These are phyloP conservation scores for Clausena lansium DNA, from an alignment of 345 rosid species.

Conservation along the genomic window DNA sequence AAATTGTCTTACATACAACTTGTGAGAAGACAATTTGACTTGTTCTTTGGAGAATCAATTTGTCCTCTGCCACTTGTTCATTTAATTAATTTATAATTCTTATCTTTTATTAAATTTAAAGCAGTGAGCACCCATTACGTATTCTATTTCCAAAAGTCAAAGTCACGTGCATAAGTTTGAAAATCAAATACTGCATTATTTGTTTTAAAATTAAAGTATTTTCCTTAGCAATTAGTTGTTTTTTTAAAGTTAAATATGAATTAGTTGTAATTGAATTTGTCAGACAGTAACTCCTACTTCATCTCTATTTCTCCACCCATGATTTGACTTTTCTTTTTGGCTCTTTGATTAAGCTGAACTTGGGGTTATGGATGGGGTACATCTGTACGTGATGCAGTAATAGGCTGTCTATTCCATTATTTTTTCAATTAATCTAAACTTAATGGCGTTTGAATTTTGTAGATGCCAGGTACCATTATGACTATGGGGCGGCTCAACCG, in stretches of 20 bases:
- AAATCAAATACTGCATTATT: background rate
- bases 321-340: background rate
- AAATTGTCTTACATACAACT: too few relatives aligned
- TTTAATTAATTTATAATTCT: too few relatives aligned
- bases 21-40: too few relatives aligned
- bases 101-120: too few relatives aligned
- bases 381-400: background rate
- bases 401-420: background rate
- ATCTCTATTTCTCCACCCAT: background rate
- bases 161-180: too few relatives aligned
- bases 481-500: conserved; percentile 98
- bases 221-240: background rate
- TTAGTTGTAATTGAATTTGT: background rate
- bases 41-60: too few relatives aligned
- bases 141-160: too few relatives aligned
- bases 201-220: background rate
- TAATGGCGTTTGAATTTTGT: conserved; percentile 18
- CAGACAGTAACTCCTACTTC: background rate
- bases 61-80: too few relatives aligned
- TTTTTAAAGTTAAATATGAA: background rate
- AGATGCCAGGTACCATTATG: conserved; percentile 99
- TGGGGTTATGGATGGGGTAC: background rate
- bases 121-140: too few relatives aligned
- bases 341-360: background rate
- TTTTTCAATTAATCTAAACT: conserved; percentile 10